A percentile compares a stretch with the other conserved stretches of the same genome.
Conservation (phyloP, 306 rosid species). For the Sicyos edulis region DNA sequence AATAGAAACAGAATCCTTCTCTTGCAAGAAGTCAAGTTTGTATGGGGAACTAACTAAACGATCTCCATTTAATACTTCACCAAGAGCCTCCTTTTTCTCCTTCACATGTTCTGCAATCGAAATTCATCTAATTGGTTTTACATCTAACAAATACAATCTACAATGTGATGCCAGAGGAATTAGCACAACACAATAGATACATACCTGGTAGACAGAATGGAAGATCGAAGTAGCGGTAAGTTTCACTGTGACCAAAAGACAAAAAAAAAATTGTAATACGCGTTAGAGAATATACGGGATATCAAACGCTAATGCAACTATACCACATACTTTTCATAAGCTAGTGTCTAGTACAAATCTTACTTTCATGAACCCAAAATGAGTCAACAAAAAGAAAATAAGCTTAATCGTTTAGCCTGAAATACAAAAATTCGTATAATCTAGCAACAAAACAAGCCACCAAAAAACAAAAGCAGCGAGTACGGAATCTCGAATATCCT, state of each 20-base stretch:
- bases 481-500: background rate
- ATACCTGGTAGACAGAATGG: conserved; percentile 74
- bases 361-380: conserved; percentile 4
- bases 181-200: conserved; percentile 10
- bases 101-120: conserved; percentile 41
- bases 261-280: background rate
- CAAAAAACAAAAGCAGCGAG: background rate
- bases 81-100: conserved; percentile 85
- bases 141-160: background rate
- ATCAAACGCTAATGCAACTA: background rate
- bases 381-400: background rate
- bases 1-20: conserved; percentile 45
- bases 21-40: conserved; percentile 51
- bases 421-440: conserved; percentile 1
- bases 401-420: background rate
- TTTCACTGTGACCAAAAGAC: conserved; percentile 37
- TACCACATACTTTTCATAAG: conserved; percentile 7
- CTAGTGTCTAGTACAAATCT: background rate
- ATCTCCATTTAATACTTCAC: conserved; percentile 89
- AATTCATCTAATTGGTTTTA: conserved; percentile 18
- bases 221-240: conserved; percentile 68
- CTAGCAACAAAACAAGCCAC: conserved; percentile 11
- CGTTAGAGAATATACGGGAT: background rate
- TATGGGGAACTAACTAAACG: conserved; percentile 77
- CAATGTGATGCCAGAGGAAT: background rate